These are phyloP conservation scores for Ceratobasidium sp. DNA, from an alignment of 1,284 basidiomycete species.

Conservation along the genomic window DNA sequence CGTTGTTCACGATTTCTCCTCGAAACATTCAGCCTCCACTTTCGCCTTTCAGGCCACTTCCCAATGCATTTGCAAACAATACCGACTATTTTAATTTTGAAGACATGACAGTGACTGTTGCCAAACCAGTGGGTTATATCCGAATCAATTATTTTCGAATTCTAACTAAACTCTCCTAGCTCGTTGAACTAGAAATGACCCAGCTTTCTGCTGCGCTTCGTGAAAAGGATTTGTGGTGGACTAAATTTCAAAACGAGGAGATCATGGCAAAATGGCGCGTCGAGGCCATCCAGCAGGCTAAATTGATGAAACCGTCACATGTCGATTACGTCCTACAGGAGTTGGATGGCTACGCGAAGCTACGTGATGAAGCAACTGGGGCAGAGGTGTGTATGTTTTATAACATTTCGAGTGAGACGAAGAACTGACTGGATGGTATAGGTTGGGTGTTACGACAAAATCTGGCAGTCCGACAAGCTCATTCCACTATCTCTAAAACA, in stretches of 20 bases:
- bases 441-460: conserved; percentile 52
- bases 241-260: conserved; percentile 54
- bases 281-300: conserved; percentile 56
- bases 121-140: neutral
- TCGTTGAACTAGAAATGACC: conserved; percentile 67
- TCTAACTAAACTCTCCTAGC: conserved; percentile 54
- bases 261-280: conserved; percentile 58
- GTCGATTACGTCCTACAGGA: conserved; percentile 69
- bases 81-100: neutral
- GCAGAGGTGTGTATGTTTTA: conserved; percentile 56
- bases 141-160: neutral
- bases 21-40: neutral
- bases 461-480: conserved; percentile 45
- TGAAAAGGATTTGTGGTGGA: conserved; percentile 64
- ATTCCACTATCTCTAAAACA: conserved; percentile 13
- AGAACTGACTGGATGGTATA: conserved; percentile 52
- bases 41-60: neutral
- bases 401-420: too few relatives aligned
- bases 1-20: neutral
- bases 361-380: conserved; percentile 60
- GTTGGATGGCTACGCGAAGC: conserved; percentile 63
- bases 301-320: conserved; percentile 61
- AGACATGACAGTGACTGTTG: neutral
- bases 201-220: conserved; percentile 64
- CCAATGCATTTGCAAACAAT: neutral